A percentile compares a stretch with the other conserved stretches of the same genome.
Evolutionary conservation across 1,284 basidiomycete species (phyloP).

Genomic region (Ceratobasidium papillatum): DNA sequence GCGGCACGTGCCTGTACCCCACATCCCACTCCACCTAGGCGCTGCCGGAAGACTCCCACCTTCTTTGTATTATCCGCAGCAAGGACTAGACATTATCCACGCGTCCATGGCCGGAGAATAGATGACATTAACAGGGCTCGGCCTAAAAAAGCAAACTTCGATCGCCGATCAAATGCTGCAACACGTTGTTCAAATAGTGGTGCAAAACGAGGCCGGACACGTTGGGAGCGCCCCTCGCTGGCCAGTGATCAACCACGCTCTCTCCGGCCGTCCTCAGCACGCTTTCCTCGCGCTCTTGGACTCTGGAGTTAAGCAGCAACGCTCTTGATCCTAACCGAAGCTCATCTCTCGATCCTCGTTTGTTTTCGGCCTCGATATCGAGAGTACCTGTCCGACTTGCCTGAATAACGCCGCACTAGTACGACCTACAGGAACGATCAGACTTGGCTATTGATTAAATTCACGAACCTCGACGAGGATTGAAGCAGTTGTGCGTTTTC

Average conservation of each 20-base stretch:
- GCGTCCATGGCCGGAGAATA: constrained; percentile 26
- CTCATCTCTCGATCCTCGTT: constrained; percentile 11
- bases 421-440: background rate
- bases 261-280: constrained; percentile 9
- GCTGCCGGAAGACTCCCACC: background rate
- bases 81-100: background rate
- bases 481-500: background rate
- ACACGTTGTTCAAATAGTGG: constrained; percentile 30
- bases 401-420: background rate
- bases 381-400: background rate
- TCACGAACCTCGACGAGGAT: constrained; percentile 6
- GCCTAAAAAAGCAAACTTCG: background rate
- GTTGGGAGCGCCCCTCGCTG: constrained; percentile 33
- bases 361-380: background rate
- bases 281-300: constrained; percentile 28
- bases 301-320: constrained; percentile 29
- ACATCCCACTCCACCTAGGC: background rate
- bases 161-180: background rate
- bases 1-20: background rate
- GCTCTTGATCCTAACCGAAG: constrained; percentile 3
- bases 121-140: background rate
- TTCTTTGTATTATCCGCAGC: constrained; percentile 23
- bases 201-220: constrained; percentile 4
- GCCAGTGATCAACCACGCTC: constrained; percentile 23
- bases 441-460: background rate